Conservation (phyloP, 352 stramenopile species). For the Globisporangium irregulare region DNA sequence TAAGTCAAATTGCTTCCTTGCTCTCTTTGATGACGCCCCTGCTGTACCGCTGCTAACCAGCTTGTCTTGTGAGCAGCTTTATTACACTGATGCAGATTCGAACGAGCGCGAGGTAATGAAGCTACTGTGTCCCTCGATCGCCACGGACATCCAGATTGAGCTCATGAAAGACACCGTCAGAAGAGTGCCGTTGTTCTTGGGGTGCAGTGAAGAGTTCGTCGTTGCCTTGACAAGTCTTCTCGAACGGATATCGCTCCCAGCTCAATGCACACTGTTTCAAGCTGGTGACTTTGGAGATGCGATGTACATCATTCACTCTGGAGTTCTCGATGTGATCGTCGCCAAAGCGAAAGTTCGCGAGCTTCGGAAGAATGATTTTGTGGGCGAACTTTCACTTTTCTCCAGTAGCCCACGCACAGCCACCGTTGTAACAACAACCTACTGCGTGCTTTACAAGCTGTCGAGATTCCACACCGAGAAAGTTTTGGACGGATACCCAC, state of each 20-base stretch:
- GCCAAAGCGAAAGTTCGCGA: constrained; percentile 59
- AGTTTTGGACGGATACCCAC: constrained; percentile 52
- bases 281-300: constrained; percentile 55
- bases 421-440: constrained; percentile 57
- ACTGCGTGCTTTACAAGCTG: constrained; percentile 67
- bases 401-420: constrained; percentile 49
- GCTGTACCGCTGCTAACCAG: not conserved
- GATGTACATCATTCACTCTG: constrained; percentile 79
- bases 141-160: constrained; percentile 73
- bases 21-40: not conserved
- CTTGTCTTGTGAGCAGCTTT: constrained; percentile 29
- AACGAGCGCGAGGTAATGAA: constrained; percentile 72
- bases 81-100: constrained; percentile 67
- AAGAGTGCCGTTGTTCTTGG: constrained; percentile 54
- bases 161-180: constrained; percentile 49
- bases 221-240: constrained; percentile 63
- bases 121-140: constrained; percentile 65
- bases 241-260: constrained; percentile 54
- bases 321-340: constrained; percentile 60
- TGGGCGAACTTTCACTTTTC: constrained; percentile 75
- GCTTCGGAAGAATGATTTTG: constrained; percentile 64
- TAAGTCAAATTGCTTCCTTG: constrained; percentile 13
- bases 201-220: constrained; percentile 54
- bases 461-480: constrained; percentile 58
- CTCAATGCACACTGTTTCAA: constrained; percentile 54